Conservation (phyloP, 164 flowering plant species). For the Dillenia suffruticosa region DNA sequence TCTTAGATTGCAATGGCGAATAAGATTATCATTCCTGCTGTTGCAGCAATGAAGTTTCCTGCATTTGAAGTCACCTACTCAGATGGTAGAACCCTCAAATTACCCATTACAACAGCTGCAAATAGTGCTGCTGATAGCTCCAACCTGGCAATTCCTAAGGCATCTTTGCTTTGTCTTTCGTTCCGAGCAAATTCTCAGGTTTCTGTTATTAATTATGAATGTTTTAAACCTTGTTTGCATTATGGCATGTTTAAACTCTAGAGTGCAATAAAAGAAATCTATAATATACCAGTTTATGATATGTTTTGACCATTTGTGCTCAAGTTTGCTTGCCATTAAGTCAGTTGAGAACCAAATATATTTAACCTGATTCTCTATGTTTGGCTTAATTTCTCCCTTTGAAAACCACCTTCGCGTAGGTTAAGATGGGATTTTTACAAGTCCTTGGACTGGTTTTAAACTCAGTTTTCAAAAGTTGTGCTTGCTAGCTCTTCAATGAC, state of each 20-base stretch:
- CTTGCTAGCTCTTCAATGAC: not conserved
- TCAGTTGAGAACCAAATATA: not conserved
- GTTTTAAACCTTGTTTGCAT: not conserved
- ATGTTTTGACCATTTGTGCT: not conserved
- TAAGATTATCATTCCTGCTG: constrained; percentile 65
- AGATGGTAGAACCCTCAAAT: constrained; percentile 49
- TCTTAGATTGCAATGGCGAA: constrained; percentile 74
- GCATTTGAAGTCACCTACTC: constrained; percentile 51
- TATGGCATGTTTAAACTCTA: not conserved
- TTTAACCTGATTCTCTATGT: not conserved
- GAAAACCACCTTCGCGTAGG: too few relatives aligned
- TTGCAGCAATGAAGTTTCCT: constrained; percentile 77
- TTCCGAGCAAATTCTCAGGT: constrained; percentile 95
- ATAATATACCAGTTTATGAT: not conserved
- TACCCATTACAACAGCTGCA: constrained; percentile 43
- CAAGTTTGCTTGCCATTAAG: not conserved
- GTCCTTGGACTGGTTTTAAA: too few relatives aligned
- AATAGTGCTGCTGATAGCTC: constrained; percentile 17
- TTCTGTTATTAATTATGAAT: not conserved
- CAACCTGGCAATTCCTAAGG: constrained; percentile 28
- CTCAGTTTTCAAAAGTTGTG: too few relatives aligned
- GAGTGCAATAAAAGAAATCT: not conserved
- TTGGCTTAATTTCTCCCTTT: too few relatives aligned
- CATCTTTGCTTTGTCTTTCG: constrained; percentile 76
- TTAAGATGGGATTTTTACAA: too few relatives aligned